Base-by-base conservation (phyloP, 2,329 filamentous ascomycete species). In the Fusarium dimerum region DNA sequence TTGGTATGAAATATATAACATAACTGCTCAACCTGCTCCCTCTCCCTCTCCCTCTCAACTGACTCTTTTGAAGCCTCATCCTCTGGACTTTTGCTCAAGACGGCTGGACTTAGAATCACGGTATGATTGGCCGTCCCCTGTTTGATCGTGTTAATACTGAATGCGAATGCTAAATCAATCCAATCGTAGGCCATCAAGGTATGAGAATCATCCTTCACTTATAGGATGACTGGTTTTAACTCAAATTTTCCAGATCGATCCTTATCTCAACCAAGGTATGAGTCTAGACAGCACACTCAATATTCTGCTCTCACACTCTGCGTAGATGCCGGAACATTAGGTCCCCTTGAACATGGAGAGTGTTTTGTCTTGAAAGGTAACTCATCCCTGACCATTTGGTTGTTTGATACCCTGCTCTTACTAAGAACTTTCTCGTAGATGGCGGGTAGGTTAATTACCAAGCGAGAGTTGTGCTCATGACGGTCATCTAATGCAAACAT, bases 331-430 rank as follows among this genome's bases (percentile, higher is more conserved):
- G 48, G 48, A 15, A 32, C 32, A 3, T 36, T 59, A 30, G 34
- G 12, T 3, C 45, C 41, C 20, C 30, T 17, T 40, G 88, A 85
- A 71, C 91, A 96, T 69, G 92, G 92, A 59, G 92, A 96, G 75
- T 87, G 89, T 60, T 96, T 92, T 68, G 92, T 97, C 40, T 82
- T 93, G 50, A 85, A 89, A 64, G 90, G 93, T 67, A 89, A 26
- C n/a, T 18, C 39, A 10, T 42, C 29, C 9, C 40, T 18, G 7
- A 10, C 6, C 3, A 42, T 20, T 13, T 16, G 7, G 20, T 26
- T 26, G 20, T 26, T 5, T 34, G 5, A 15, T 51, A 40, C 38
- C n/a, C 36, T 13, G 13, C 11, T 17, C n/a, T 17, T 18, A 32
- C 17, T 2, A 7, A 30, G 9, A 20, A 20, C 20, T 30, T n/a